Conservation (phyloP, 2,329 filamentous ascomycete genomes). For the Paradendryphiella salina region DNA sequence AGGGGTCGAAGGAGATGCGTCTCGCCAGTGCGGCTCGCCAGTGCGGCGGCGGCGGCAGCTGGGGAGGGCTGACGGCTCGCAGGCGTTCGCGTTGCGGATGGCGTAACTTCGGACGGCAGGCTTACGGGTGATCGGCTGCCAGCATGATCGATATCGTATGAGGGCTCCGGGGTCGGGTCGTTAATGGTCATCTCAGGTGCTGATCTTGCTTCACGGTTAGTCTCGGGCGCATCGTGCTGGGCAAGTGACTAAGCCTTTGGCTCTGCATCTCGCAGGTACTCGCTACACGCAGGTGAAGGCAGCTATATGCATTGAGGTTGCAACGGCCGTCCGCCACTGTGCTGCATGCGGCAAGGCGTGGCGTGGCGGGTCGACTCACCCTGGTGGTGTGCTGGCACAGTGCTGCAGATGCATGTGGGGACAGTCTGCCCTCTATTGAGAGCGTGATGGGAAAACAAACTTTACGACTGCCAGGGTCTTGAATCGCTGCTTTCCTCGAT, state of each 20-base stretch:
- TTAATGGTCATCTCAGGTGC: conserved; percentile 11
- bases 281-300: conserved; percentile 12
- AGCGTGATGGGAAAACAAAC: conserved; percentile 22
- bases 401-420: conserved; percentile 19
- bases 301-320: conserved; percentile 7
- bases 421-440: conserved; percentile 10
- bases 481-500: conserved; percentile 8
- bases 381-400: conserved; percentile 12
- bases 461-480: conserved; percentile 10
- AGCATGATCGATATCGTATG: conserved; percentile 19
- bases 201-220: conserved; percentile 19
- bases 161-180: conserved; percentile 11
- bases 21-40: conserved; percentile 24
- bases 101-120: conserved; percentile 14
- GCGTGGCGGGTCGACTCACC: conserved; percentile 19
- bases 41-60: conserved; percentile 14
- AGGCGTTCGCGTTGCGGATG: conserved; percentile 9
- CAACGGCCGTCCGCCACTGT: conserved; percentile 10
- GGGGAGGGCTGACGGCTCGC: conserved; percentile 1
- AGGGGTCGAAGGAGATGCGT: conserved; percentile 61
- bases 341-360: conserved; percentile 17
- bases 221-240: conserved; percentile 14
- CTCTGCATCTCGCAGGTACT: conserved; percentile 11
- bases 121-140: conserved; percentile 20
- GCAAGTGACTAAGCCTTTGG: conserved; percentile 8